Conservation (phyloP, 1,284 basidiomycete species). For the Leucoagaricus sp. region DNA sequence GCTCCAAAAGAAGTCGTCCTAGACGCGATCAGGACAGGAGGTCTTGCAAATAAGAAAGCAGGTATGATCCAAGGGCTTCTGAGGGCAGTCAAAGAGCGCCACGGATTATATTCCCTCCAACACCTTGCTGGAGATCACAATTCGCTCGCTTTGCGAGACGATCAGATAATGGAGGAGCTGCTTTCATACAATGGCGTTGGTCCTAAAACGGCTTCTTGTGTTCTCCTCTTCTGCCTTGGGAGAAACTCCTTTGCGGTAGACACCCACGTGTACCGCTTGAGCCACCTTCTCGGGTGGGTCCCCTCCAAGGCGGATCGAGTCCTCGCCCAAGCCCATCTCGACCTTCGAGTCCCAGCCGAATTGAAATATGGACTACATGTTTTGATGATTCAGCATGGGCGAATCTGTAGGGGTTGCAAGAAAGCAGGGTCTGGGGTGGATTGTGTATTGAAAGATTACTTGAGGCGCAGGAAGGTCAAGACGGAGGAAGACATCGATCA, state of each 20-base stretch:
- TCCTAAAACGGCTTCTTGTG: slow-evolving; percentile 79
- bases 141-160: slow-evolving; percentile 40
- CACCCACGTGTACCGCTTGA: slow-evolving; percentile 72
- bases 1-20: slow-evolving; percentile 55
- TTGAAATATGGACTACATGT: slow-evolving; percentile 77
- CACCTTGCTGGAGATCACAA: slow-evolving; percentile 43
- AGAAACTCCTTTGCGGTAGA: slow-evolving; percentile 78
- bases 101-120: slow-evolving; percentile 58
- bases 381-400: slow-evolving; percentile 68
- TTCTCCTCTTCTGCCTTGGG: slow-evolving; percentile 75
- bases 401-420: slow-evolving; percentile 56
- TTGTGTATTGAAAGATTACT: slow-evolving; percentile 35
- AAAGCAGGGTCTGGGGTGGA: slow-evolving; percentile 21
- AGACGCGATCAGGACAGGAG: slow-evolving; percentile 67
- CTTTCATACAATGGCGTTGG: slow-evolving; percentile 74
- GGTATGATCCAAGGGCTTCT: slow-evolving; percentile 66
- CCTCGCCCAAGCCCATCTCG: slow-evolving; percentile 71
- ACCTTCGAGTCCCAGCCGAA: slow-evolving; percentile 58
- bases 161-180: slow-evolving; percentile 68
- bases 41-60: slow-evolving; percentile 75
- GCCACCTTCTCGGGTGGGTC: slow-evolving; percentile 70
- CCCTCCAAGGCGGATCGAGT: slow-evolving; percentile 64
- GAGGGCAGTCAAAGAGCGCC: slow-evolving; percentile 48
- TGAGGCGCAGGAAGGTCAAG: slow-evolving; percentile 20
- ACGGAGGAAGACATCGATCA: slow-evolving; percentile 7